phyloP scores from a whole-genome alignment of 1,284 basidiomycete genomes.

The Fistulina hepatica region DNA sequence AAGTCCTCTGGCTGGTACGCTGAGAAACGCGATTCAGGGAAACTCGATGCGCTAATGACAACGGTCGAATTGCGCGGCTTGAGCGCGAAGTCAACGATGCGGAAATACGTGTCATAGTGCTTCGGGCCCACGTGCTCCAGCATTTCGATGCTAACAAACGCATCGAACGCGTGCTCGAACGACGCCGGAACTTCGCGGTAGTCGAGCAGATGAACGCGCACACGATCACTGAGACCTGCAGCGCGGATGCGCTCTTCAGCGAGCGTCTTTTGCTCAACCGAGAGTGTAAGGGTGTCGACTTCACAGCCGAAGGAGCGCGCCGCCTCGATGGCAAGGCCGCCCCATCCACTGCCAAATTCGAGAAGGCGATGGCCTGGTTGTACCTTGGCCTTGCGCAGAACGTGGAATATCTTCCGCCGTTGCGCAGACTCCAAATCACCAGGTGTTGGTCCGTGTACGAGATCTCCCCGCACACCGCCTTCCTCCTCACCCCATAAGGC shows the following conservation, averaged over 20 bases:
- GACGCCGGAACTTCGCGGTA: slow-evolving; percentile 71
- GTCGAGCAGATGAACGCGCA: slow-evolving; percentile 81
- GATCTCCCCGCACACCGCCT: slow-evolving; percentile 59
- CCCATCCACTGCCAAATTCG: slow-evolving; percentile 92
- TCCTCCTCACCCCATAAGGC: slow-evolving; percentile 70
- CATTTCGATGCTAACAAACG: slow-evolving; percentile 88
- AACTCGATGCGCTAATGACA: slow-evolving; percentile 74
- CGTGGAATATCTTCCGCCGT: slow-evolving; percentile 67
- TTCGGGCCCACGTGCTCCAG: slow-evolving; percentile 71
- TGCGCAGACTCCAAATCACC: slow-evolving; percentile 78
- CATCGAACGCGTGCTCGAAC: slow-evolving; percentile 75
- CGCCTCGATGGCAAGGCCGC: slow-evolving; percentile 80
- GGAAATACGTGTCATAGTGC: slow-evolving; percentile 68
- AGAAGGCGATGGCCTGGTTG: slow-evolving; percentile 70
- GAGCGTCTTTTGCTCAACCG: slow-evolving; percentile 75
- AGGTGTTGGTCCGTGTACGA: slow-evolving; percentile 35
- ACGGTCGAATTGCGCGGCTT: slow-evolving; percentile 60
- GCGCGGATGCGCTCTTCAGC: slow-evolving; percentile 72
- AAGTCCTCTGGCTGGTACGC: slow-evolving; percentile 78
- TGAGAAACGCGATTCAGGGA: slow-evolving; percentile 69
- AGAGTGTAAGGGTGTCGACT: slow-evolving; percentile 82
- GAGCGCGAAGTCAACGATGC: slow-evolving; percentile 70
- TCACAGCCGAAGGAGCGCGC: slow-evolving; percentile 62
- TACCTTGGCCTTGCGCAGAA: slow-evolving; percentile 68
- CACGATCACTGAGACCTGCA: slow-evolving; percentile 59